phyloP scores from a whole-genome alignment of 1,139 yeast genomes.

The Protomyces lactucae-debilis region DNA sequence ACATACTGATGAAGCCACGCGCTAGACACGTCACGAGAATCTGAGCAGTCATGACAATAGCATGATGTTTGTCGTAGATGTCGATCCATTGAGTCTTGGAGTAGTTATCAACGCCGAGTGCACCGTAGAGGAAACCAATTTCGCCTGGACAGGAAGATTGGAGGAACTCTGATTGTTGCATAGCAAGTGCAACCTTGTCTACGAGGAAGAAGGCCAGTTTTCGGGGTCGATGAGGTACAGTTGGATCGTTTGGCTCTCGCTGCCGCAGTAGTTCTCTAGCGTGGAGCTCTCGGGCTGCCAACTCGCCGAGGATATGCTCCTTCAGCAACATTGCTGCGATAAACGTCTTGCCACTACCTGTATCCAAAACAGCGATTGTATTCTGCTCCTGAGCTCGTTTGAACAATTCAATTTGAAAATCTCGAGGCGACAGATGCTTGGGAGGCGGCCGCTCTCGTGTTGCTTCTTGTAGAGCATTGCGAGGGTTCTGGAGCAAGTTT shows the following conservation, averaged over 20 bases:
- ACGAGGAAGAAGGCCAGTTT: conserved; percentile 28
- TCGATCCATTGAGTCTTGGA: conserved; percentile 24
- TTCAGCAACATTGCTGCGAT: conserved; percentile 28
- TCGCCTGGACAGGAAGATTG: conserved; percentile 23
- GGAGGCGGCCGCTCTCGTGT: not conserved
- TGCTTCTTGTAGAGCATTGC: not conserved
- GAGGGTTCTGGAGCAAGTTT: not conserved
- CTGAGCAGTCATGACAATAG: conserved; percentile 31
- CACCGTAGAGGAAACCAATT: conserved; percentile 28
- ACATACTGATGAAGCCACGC: conserved; percentile 22
- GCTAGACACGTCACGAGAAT: conserved; percentile 29
- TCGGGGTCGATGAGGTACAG: not conserved
- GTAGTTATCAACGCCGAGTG: conserved; percentile 26
- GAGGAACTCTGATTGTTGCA: conserved; percentile 30
- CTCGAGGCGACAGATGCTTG: conserved; percentile 10
- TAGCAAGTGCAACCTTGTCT: conserved; percentile 29
- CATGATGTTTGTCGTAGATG: conserved; percentile 25
- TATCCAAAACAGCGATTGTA: conserved; percentile 30
- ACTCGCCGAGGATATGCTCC: conserved; percentile 10
- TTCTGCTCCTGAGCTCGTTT: conserved; percentile 22
- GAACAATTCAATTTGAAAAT: conserved; percentile 28
- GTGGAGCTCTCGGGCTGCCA: not conserved
- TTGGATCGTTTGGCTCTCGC: not conserved
- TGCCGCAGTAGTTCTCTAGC: not conserved
- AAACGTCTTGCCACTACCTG: conserved; percentile 31